Evolutionary conservation across 805 yeast species (phyloP), one percentile per base, ranked within the genome.

Genomic region (Suhomyces prunicola): DNA sequence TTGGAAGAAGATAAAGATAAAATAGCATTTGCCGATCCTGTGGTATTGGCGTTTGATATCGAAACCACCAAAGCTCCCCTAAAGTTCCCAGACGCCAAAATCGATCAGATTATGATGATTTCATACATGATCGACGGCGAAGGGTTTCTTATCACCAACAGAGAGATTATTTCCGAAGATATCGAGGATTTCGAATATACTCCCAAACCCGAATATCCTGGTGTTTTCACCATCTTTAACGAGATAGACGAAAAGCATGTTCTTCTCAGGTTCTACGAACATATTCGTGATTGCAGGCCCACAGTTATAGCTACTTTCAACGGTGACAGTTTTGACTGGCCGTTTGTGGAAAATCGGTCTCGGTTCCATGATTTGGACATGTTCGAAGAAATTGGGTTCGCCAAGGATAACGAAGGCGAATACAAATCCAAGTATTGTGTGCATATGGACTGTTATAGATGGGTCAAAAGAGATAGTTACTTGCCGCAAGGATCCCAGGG

Each of bases 261-360:
- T 5, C 69, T 94, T 31, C 74, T 79, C 50, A 74, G 89, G 53
- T 94, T 96, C 64, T 96, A 90, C 67, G 97, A 89, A 60, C 99
- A 94, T 66, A 82, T 94, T 23, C 75, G 91, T 57, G 98, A 94
- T 44, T 88, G 80, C 3, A 79, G 82, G 59, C 99, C 99, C 1
- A 93, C 98, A 0, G 96, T 94, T n/a, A 94, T 96, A 51, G 96
- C 97, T 1, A 94, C 99, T 0, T 94, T 90, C 63, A 94, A 94
- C 72, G 99, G 99, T 78, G 99, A 94, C 67, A 93, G 92, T 65
- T 94, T 94, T 72, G 99, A 94, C 76, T 94, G 99, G 98, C 99
- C 99, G 1, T 94, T 91, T 67, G 93, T 94, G 2, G 98, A 92
- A 60, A 86, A 88, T 12, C 78, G 99, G 65, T 86, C 97, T 2